Evolutionary conservation across 805 yeast species (phyloP), one percentile per base, ranked within the genome.

Genomic region (Ogataea wickerhamii): DNA sequence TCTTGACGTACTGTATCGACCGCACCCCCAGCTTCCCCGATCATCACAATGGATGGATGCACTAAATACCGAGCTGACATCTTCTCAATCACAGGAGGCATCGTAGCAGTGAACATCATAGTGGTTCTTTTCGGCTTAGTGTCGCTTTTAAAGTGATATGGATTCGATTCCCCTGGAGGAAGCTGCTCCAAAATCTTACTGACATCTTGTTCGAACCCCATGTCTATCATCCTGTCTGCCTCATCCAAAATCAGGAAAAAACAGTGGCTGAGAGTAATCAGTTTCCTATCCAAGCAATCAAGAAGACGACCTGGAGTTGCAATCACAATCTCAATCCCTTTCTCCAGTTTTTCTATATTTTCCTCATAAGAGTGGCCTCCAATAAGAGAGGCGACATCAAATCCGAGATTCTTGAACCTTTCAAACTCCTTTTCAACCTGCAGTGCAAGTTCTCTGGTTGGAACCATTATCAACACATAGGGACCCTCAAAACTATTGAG

Each of bases 251-350:
- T 81, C 17, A 91, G 62, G 44, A 78, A 82, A 44, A 71, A 71
- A 44, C 95, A 76, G 41, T 76, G 76, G 27, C 64, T 66, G 23
- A 89, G 61, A 1, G 72, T 73, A 3, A 88, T 43, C 16, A 82
- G 65, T n/a, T 78, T 76, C 36, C 83, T 67, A 39, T 82, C 87
- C 13, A 89, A 46, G 43, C 88, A 78, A 53, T 91, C 98, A 10
- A 87, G 71, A 32, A 91, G 65, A 43, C 98, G 67, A 5, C 98
- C 98, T 0, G 98, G 98, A 0, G 98, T 91, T 1, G 96, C 98
- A 28, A 91, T 87, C 11, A 91, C 73, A 2, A 89, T 72, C 49
- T 86, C 91, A 11, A 82, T 83, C 1, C 87, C 87, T 22, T 67
- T 70, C 23, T 73, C 70, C 12, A 86, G 58, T 29, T 78, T 73